These are phyloP conservation scores for Schizophyllum amplum DNA, from an alignment of 1,284 basidiomycete genomes.

Conservation along the genomic window DNA sequence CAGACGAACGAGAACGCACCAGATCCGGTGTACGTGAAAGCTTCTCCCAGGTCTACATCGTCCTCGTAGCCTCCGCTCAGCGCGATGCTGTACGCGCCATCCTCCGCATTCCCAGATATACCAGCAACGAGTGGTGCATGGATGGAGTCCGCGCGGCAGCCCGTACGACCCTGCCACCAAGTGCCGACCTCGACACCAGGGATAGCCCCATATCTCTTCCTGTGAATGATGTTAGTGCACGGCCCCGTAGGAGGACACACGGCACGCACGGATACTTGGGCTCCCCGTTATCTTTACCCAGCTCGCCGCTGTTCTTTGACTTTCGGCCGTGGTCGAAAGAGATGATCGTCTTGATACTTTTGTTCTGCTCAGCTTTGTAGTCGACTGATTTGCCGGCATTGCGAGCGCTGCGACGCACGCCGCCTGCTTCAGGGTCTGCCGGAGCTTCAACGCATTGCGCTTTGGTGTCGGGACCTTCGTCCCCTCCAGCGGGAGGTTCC, in stretches of 20 bases:
- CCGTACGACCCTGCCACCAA: slow-evolving; percentile 70
- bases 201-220: slow-evolving; percentile 56
- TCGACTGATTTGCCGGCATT: slow-evolving; percentile 51
- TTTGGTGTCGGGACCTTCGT: slow-evolving; percentile 18
- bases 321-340: slow-evolving; percentile 27
- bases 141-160: slow-evolving; percentile 62
- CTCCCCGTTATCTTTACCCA: slow-evolving; percentile 30
- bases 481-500: slow-evolving; percentile 14
- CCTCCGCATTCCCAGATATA: slow-evolving; percentile 50
- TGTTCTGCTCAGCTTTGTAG: slow-evolving; percentile 37
- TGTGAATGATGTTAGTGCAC: slow-evolving; percentile 13
- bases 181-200: slow-evolving; percentile 70
- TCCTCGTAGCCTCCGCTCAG: slow-evolving; percentile 83
- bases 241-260: slow-evolving; percentile 3
- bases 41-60: slow-evolving; percentile 74
- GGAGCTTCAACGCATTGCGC: slow-evolving; percentile 20
- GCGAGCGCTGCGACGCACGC: slow-evolving; percentile 54
- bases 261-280: slow-evolving; percentile 50
- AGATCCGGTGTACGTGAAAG: slow-evolving; percentile 73
- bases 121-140: slow-evolving; percentile 68
- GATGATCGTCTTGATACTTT: slow-evolving; percentile 24
- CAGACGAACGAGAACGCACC: slow-evolving; percentile 27
- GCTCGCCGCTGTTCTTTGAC: slow-evolving; percentile 26
- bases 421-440: slow-evolving; percentile 14
- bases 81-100: slow-evolving; percentile 71